These are phyloP conservation scores for Colletotrichum navitas DNA, from an alignment of 2,329 filamentous ascomycete species.

Conservation along the genomic window DNA sequence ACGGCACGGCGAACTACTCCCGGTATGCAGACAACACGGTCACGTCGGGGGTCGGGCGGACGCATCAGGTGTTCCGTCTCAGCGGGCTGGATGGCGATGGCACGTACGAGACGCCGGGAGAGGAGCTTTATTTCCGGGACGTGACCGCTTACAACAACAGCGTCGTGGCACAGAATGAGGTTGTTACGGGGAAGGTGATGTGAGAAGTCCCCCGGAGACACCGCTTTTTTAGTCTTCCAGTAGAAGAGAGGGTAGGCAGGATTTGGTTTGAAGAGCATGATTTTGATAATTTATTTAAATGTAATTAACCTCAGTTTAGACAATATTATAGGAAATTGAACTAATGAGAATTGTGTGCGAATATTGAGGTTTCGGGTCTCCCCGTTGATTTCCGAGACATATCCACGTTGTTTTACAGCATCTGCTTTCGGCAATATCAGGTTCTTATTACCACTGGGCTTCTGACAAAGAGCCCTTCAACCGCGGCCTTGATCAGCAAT, in stretches of 20 bases:
- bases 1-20: slow-evolving; percentile 70
- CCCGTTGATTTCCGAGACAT: no score
- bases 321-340: not conserved
- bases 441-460: not conserved
- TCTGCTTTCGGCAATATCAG: not conserved
- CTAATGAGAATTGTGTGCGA: no score
- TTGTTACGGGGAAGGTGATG: slow-evolving; percentile 46
- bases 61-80: slow-evolving; percentile 69
- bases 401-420: no score
- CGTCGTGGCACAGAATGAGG: slow-evolving; percentile 62
- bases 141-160: slow-evolving; percentile 68
- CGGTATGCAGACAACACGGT: slow-evolving; percentile 58
- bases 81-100: slow-evolving; percentile 54
- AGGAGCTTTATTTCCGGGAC: slow-evolving; percentile 68
- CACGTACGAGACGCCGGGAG: slow-evolving; percentile 51
- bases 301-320: not conserved
- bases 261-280: not conserved
- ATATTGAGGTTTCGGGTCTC: no score
- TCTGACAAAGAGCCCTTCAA: slow-evolving; percentile 44
- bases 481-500: slow-evolving; percentile 52
- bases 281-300: not conserved
- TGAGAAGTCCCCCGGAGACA: not conserved
- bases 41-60: slow-evolving; percentile 66
- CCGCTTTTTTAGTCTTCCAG: not conserved
- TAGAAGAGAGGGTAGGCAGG: no score